Percentiles rank a stretch among this genome's conserved stretches.
Evolutionary conservation across 2,329 filamentous ascomycete species (phyloP).

Genomic region (Ophiognomonia clavigignenti-juglandacearum): DNA sequence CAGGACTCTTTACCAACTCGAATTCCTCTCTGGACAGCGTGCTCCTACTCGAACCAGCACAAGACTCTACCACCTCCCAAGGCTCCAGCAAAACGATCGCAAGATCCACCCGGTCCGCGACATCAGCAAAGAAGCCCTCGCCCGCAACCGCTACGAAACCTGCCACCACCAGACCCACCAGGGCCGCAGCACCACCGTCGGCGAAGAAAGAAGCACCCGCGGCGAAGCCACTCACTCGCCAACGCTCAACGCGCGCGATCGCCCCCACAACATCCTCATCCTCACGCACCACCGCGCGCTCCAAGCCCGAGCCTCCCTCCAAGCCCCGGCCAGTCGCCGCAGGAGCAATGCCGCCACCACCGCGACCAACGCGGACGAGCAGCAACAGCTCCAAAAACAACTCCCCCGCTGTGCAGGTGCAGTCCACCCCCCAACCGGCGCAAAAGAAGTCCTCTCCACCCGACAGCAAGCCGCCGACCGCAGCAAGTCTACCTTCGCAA

Average conservation of each 20-base stretch:
- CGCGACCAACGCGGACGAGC: constrained; percentile 4
- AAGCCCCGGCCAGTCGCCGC: constrained; percentile 1
- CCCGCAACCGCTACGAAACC: constrained; percentile 8
- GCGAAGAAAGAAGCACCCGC: constrained; percentile 6
- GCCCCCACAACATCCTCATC: constrained; percentile 6
- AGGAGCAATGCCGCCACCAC: constrained; percentile 14
- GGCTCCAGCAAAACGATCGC: constrained; percentile 9
- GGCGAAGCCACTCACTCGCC: constrained; percentile 3
- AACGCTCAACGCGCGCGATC: constrained; percentile 8
- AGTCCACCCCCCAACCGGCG: not conserved
- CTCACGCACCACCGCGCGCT: constrained; percentile 1
- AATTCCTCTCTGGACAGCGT: constrained; percentile 23
- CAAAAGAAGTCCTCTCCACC: constrained; percentile 9
- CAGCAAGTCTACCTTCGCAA: not conserved
- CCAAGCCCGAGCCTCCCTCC: constrained; percentile 2
- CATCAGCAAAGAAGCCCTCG: constrained; percentile 3
- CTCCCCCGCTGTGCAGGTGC: not conserved
- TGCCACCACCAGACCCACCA: not conserved
- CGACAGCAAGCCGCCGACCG: constrained; percentile 19
- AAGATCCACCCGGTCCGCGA: constrained; percentile 1
- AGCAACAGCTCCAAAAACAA: constrained; percentile 1
- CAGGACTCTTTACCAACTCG: constrained; percentile 18
- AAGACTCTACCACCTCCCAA: constrained; percentile 8
- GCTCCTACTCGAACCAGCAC: constrained; percentile 11
- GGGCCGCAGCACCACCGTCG: not conserved